Conservation (phyloP, 208 protist genomes). For the Trypanosoma lewisi region DNA sequence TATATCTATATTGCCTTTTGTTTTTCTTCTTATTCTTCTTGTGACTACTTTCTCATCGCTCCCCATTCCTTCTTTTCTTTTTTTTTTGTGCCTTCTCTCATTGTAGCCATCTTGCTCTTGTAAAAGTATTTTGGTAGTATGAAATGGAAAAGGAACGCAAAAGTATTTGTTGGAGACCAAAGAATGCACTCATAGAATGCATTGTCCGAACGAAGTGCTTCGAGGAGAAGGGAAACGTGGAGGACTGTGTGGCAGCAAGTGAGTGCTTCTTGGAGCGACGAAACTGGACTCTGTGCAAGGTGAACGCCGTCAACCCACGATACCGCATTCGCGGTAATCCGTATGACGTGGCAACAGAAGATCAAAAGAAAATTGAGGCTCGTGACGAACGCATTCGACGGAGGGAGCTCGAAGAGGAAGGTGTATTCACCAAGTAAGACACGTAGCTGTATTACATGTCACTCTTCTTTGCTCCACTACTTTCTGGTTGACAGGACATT, state of each 20-base stretch:
- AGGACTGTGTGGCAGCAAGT: constrained; percentile 75
- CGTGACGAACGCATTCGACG: constrained; percentile 75
- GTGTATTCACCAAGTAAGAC: constrained; percentile 49
- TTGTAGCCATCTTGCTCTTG: neutral
- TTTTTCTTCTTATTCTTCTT: too few relatives aligned
- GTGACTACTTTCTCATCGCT: neutral
- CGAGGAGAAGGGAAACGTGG: constrained; percentile 72
- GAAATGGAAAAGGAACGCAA: constrained; percentile 80
- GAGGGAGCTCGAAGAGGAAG: constrained; percentile 82
- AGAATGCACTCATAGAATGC: constrained; percentile 86
- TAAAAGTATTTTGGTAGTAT: neutral
- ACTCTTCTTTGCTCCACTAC: neutral
- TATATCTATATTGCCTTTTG: too few relatives aligned
- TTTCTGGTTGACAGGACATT: too few relatives aligned
- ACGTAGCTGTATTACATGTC: neutral
- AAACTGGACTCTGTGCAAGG: constrained; percentile 89
- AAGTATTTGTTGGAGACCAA: constrained; percentile 84
- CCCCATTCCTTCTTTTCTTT: neutral
- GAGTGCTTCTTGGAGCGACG: constrained; percentile 83
- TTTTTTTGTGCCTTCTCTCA: neutral
- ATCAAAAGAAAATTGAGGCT: constrained; percentile 87
- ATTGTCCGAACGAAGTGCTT: constrained; percentile 86
- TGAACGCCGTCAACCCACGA: constrained; percentile 85
- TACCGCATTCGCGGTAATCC: constrained; percentile 86
- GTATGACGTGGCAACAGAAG: constrained; percentile 84